Evolutionary conservation across 106 monocot species (phyloP), one percentile per base, ranked within the genome.

Genomic region (Agapanthus africanus): DNA sequence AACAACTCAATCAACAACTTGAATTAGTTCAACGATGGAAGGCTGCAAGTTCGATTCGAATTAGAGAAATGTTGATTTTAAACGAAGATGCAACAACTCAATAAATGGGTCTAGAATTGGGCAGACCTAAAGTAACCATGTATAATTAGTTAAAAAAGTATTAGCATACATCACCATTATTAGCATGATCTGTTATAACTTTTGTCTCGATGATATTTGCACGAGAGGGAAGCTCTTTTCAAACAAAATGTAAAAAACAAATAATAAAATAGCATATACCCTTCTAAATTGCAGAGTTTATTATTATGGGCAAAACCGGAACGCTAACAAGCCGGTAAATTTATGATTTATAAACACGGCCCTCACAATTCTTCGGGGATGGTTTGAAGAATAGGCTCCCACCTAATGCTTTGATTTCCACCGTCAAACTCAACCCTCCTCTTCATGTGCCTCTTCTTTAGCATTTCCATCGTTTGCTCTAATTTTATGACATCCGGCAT

Each of bases 401-500:
- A 63, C 33, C 30, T 31, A 7, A 26, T 32, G 23, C 60, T 60
- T 14, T 30, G 1, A 31, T 4, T 1, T 60, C 30, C 25, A 1
- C 18, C 33, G 5, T 31, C 33, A 3, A 31, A 28, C 19, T 37
- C 10, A 1, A 7, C 37, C 1, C 18, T n/a, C 56, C 37, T 63
- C 63, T 38, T 63, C 25, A 37, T n/a, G 15, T 63, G 63, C 32
- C 19, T 63, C 37, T 35, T 37, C 63, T 7, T 63, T 36, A 63
- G 37, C 13, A 38, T 18, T 18, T 34, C 19, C 37, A 38, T 3
- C 9, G 37, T 6, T n/a, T 37, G 63, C 21, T 63, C 63, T 36
- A 63, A 21, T 35, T 19, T 36, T 4, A 36, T 36, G 10, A 6
- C 30, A 7, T 14, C 31, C 25, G 31, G 33, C 7, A n/a, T 23